These are phyloP conservation scores for Phialophora expanda DNA, from an alignment of 2,329 filamentous ascomycete genomes.

Conservation along the genomic window DNA sequence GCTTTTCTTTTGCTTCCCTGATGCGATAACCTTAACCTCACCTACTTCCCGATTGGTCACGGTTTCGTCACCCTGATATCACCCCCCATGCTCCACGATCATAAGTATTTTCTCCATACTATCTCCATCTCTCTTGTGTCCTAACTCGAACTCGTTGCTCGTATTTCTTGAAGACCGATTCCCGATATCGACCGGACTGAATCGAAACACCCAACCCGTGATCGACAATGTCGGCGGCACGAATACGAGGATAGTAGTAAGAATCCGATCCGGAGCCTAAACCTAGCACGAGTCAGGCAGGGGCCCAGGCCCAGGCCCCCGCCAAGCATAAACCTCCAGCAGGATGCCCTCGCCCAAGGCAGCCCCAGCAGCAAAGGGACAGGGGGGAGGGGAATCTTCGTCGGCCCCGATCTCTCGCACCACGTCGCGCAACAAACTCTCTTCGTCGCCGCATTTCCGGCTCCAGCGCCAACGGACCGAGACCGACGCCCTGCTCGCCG, in stretches of 20 bases:
- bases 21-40: conserved; percentile 31
- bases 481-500: conserved; percentile 30
- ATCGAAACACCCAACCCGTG: neutral
- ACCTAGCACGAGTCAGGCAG: neutral
- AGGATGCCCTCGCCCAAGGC: neutral
- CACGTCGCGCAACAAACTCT: neutral
- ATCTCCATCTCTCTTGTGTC: neutral
- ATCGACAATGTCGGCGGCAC: neutral
- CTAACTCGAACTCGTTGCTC: neutral
- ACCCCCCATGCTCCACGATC: neutral
- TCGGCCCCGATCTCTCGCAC: neutral
- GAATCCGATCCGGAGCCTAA: neutral
- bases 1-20: conserved; percentile 18
- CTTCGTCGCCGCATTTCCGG: conserved; percentile 23
- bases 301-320: too few species aligned
- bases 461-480: conserved; percentile 29
- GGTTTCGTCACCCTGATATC: neutral
- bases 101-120: neutral
- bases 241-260: too few species aligned
- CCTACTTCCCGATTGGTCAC: conserved; percentile 16
- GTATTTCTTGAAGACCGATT: neutral
- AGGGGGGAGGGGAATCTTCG: neutral
- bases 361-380: neutral
- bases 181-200: neutral
- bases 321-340: neutral